Evolutionary conservation across 1,139 yeast genomes (phyloP), one percentile per base, ranked within the genome.

Genomic region (Geotrichum siamense): DNA sequence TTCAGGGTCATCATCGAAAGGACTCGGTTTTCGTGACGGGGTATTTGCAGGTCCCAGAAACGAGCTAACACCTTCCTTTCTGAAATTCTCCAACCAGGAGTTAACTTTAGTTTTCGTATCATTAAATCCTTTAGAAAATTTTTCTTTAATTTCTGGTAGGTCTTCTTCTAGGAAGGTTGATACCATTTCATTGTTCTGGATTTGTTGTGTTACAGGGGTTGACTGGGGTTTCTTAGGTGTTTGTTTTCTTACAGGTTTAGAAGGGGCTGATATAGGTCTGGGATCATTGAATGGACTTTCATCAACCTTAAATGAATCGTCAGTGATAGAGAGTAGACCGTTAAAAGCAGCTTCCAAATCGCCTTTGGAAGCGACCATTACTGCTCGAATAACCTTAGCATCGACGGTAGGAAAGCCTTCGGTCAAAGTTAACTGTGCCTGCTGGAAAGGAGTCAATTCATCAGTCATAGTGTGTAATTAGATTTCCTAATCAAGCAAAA

Each of bases 301-400:
- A 13, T 79, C 82, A 13, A 86, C 80, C 54, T 72, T 74, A 58
- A 75, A 78, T 8, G 71, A 63, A 6, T 94, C 94, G 65, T 89
- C 96, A 10, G 86, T 79, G 51, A 84, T 67, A 54, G 76, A 85
- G 51, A 89, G 69, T 56, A 89, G 67, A 0, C 96, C 96, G 62
- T 82, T 82, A 68, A 89, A 89, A 0, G 96, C 94, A 1, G 84
- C 79, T 54, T 86, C 96, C 33, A 84, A 64, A 39, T 76, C 71
- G 26, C 94, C 95, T 41, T 74, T 77, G n/a, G 94, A 78, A 2
- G 97, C 97, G 58, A 91, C 83, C 48, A 87, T 69, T 2, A 85
- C 82, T 22, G 94, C 89, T 41, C 79, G 76, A 51, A 86, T 71
- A 51, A 79, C 74, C 51, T 78, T 76, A 31, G 75, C 82, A 43